A percentile compares a stretch with the other conserved stretches of the same genome.
Evolutionary conservation across 768 basidiomycete species (phyloP).

Genomic region (Chiua virens): DNA sequence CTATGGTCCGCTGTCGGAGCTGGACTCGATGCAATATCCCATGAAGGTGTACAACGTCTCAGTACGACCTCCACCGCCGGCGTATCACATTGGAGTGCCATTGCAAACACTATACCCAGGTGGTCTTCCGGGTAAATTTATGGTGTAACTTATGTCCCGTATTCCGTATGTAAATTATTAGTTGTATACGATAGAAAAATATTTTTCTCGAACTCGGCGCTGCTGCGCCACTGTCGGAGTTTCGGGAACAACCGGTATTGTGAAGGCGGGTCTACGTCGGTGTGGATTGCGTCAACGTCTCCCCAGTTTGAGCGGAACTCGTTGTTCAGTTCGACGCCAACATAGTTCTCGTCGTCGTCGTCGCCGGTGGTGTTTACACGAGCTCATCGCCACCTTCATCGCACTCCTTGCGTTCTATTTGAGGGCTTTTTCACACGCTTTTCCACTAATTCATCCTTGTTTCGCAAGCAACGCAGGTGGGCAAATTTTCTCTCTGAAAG

Average conservation of each 20-base stretch:
- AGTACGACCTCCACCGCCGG: slow-evolving; percentile 6
- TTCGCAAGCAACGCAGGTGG: slow-evolving; percentile 30
- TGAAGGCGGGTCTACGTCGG: slow-evolving; percentile 9
- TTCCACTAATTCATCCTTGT: slow-evolving; percentile 24
- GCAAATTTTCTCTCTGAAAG: slow-evolving; percentile 26
- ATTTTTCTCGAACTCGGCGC: not conserved
- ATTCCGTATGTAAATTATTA: too few relatives aligned
- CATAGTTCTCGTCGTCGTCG: slow-evolving; percentile 6
- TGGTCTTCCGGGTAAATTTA: too few relatives aligned
- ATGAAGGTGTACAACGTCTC: slow-evolving; percentile 17
- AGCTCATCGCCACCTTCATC: slow-evolving; percentile 6
- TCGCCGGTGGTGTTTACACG: slow-evolving; percentile 10
- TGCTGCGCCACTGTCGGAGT: slow-evolving; percentile 29
- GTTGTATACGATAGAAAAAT: not conserved
- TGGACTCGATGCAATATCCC: slow-evolving; percentile 6
- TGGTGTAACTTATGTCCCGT: too few relatives aligned
- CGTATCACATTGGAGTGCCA: not conserved
- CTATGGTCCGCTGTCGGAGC: slow-evolving; percentile 9
- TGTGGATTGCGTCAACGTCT: slow-evolving; percentile 13
- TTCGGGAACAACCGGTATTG: slow-evolving; percentile 27
- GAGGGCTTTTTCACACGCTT: slow-evolving; percentile 27
- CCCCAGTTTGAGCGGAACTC: slow-evolving; percentile 15
- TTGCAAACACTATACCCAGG: too few relatives aligned
- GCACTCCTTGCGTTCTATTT: slow-evolving; percentile 16
- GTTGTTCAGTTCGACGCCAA: slow-evolving; percentile 9